Evolutionary conservation across 1,139 yeast species (phyloP).

Genomic region (Ogataea hybrid): DNA sequence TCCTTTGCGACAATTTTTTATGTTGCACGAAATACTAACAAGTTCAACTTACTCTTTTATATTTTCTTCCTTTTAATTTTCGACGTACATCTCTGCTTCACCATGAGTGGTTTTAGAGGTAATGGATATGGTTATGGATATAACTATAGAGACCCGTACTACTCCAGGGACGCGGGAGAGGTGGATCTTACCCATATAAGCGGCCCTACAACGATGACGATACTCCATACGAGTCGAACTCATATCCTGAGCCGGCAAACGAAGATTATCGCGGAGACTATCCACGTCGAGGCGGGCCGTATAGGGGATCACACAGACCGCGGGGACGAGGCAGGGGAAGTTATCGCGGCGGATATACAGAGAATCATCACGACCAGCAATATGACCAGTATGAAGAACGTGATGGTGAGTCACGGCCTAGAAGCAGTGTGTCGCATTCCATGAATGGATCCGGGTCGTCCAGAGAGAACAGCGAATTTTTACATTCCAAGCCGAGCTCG

Average conservation of each 20-base stretch:
- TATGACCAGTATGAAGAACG: slow-evolving; percentile 2
- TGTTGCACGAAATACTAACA: no score
- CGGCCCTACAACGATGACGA: slow-evolving; percentile 10
- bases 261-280: slow-evolving; percentile 4
- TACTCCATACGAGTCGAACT: slow-evolving; percentile 1
- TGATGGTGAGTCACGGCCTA: not conserved
- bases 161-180: slow-evolving; percentile 12
- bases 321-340: slow-evolving; percentile 19
- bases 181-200: slow-evolving; percentile 11
- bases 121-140: slow-evolving; percentile 14
- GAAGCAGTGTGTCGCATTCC: not conserved
- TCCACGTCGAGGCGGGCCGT: slow-evolving; percentile 8
- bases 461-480: not conserved
- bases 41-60: not conserved
- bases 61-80: not conserved
- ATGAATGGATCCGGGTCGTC: not conserved
- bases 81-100: not conserved
- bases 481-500: not conserved
- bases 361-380: not conserved
- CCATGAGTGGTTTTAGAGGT: slow-evolving; percentile 14
- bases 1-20: no score
- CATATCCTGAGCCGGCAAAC: slow-evolving; percentile 3
- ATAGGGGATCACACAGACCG: slow-evolving; percentile 13
- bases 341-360: slow-evolving; percentile 8
- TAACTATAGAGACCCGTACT: slow-evolving; percentile 9